Conservation (phyloP, 2,329 filamentous ascomycete genomes). For the Pestalotiopsis sp. region DNA sequence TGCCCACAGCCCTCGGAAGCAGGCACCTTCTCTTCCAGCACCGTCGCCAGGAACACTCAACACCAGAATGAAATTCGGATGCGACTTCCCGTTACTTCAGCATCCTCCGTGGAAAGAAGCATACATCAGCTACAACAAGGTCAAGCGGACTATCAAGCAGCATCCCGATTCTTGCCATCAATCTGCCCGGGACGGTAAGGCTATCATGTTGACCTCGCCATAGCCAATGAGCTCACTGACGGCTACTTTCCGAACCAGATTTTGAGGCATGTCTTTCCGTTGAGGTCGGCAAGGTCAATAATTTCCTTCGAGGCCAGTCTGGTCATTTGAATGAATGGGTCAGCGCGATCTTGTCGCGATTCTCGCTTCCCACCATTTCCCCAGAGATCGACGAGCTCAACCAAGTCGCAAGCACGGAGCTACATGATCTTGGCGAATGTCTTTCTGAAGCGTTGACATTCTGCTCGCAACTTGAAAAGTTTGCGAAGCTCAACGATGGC, state of each 20-base stretch:
- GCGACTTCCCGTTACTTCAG: constrained; percentile 13
- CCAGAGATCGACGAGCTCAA: not conserved
- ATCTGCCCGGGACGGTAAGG: not conserved
- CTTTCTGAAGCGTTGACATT: constrained; percentile 11
- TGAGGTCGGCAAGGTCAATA: constrained; percentile 5
- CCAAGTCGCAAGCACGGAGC: constrained; percentile 7
- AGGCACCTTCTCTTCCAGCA: not conserved
- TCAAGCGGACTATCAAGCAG: constrained; percentile 15
- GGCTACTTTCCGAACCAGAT: constrained; percentile 4
- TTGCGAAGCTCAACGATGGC: constrained; percentile 12
- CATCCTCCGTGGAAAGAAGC: constrained; percentile 14
- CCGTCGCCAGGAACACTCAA: not conserved
- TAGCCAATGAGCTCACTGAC: constrained; percentile 8
- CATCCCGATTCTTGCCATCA: not conserved
- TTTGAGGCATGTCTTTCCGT: not conserved
- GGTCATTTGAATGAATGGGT: constrained; percentile 12
- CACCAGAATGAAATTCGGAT: constrained; percentile 17
- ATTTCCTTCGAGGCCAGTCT: constrained; percentile 10
- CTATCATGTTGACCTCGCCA: not conserved
- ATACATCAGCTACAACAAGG: constrained; percentile 15
- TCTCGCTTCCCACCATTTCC: not conserved
- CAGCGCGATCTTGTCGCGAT: constrained; percentile 2
- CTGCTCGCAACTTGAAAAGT: constrained; percentile 7
- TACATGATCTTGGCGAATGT: constrained; percentile 10
- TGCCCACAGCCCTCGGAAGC: not conserved